Conservation (phyloP, 83 land plant genomes). For the Isoetes engelmannii region DNA sequence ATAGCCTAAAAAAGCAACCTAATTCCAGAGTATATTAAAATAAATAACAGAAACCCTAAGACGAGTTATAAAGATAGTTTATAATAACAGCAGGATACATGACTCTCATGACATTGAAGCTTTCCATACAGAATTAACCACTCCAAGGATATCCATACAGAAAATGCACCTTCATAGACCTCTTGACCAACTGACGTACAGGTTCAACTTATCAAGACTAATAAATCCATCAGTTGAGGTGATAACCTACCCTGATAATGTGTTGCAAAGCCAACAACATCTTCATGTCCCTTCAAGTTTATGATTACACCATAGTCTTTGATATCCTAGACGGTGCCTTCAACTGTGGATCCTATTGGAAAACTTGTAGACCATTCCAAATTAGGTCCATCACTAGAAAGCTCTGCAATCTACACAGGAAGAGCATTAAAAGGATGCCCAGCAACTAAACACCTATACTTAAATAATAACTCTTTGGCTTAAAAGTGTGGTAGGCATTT, state of each 20-base stretch:
- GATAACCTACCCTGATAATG: slow-evolving; percentile 60
- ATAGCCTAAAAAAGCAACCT: neutral
- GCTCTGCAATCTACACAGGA: slow-evolving; percentile 47
- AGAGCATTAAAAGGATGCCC: neutral
- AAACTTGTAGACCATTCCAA: slow-evolving; percentile 50
- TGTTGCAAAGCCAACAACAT: slow-evolving; percentile 75
- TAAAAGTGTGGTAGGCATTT: no score
- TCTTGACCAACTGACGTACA: no score
- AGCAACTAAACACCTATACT: no score
- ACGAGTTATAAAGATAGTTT: no score
- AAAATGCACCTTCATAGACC: slow-evolving; percentile 21
- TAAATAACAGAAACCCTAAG: neutral
- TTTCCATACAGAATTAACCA: neutral
- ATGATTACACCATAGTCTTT: slow-evolving; percentile 87
- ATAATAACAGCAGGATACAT: neutral
- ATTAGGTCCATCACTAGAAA: slow-evolving; percentile 31
- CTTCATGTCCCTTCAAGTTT: slow-evolving; percentile 40
- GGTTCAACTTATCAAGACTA: neutral
- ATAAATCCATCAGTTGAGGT: neutral
- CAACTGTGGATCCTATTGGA: slow-evolving; percentile 51
- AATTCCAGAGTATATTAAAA: neutral
- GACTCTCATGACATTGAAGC: neutral
- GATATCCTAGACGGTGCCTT: slow-evolving; percentile 58
- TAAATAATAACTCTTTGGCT: no score
- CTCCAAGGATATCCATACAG: neutral